phyloP scores from a whole-genome alignment of 2,329 filamentous ascomycete species.

The Trichoderma harzianum region DNA sequence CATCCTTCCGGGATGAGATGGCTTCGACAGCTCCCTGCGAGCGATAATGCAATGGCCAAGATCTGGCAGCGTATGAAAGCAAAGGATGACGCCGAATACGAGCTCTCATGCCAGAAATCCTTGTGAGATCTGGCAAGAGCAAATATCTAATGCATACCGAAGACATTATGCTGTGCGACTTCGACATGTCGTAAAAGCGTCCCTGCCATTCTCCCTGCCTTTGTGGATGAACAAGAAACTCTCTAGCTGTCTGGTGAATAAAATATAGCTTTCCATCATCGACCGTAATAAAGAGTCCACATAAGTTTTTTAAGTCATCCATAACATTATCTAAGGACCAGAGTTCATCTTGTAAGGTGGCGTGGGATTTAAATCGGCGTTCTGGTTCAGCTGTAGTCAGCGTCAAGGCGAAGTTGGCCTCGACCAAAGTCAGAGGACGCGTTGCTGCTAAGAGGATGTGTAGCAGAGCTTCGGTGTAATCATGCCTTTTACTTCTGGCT shows the following conservation, averaged over 20 bases:
- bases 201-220: neutral
- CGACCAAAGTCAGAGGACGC: neutral
- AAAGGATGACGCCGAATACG: neutral
- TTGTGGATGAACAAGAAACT: constrained; percentile 10
- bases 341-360: neutral
- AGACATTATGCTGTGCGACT: neutral
- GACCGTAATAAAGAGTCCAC: constrained; percentile 4
- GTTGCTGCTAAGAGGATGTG: neutral
- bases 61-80: neutral
- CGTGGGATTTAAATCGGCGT: neutral
- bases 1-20: neutral
- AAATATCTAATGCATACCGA: neutral
- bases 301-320: neutral
- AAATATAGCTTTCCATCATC: neutral
- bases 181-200: neutral
- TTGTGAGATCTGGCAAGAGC: neutral
- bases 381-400: neutral
- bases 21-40: neutral
- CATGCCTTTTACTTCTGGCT: neutral
- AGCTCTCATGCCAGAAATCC: too few relatives aligned
- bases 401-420: constrained; percentile 11
- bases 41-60: neutral
- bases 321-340: neutral
- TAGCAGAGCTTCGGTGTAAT: neutral
- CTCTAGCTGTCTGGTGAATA: constrained; percentile 11